A percentile compares a stretch with the other conserved stretches of the same genome.
Evolutionary conservation across 495 filamentous ascomycete genomes (phyloP).

Genomic region (Trichoderma parareesei): DNA sequence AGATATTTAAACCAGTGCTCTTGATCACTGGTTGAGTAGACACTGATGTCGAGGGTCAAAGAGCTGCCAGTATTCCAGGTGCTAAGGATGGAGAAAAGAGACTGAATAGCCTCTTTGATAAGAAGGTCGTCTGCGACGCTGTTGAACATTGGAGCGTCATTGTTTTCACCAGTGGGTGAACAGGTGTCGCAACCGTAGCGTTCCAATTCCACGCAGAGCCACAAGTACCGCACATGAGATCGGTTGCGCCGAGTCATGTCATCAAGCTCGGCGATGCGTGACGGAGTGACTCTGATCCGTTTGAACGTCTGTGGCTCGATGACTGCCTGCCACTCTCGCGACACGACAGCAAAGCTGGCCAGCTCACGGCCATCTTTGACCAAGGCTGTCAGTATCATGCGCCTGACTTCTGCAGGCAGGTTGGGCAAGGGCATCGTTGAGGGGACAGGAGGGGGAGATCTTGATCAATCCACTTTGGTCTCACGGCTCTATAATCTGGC

Average conservation of each 20-base stretch:
- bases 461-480: too few species aligned
- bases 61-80: conserved; percentile 26
- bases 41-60: conserved; percentile 33
- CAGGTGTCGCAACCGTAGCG: conserved; percentile 27
- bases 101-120: conserved; percentile 26
- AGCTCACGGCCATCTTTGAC: conserved; percentile 25
- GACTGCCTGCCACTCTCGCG: conserved; percentile 30
- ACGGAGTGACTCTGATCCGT: conserved; percentile 29
- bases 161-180: conserved; percentile 13
- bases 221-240: conserved; percentile 29
- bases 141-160: conserved; percentile 17
- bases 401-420: conserved; percentile 21
- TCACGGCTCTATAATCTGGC: too few species aligned
- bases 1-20: conserved; percentile 28
- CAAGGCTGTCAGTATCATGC: conserved; percentile 20
- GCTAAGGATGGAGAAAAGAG: conserved; percentile 29
- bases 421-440: too few species aligned
- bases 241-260: conserved; percentile 28
- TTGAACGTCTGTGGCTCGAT: conserved; percentile 32
- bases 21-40: conserved; percentile 30
- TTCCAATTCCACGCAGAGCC: conserved; percentile 31
- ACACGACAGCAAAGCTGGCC: conserved; percentile 29
- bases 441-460: too few species aligned
- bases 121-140: conserved; percentile 19
- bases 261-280: conserved; percentile 26